These are phyloP conservation scores for Epichloe uncinata DNA, from an alignment of 2,329 filamentous ascomycete genomes.

Conservation along the genomic window DNA sequence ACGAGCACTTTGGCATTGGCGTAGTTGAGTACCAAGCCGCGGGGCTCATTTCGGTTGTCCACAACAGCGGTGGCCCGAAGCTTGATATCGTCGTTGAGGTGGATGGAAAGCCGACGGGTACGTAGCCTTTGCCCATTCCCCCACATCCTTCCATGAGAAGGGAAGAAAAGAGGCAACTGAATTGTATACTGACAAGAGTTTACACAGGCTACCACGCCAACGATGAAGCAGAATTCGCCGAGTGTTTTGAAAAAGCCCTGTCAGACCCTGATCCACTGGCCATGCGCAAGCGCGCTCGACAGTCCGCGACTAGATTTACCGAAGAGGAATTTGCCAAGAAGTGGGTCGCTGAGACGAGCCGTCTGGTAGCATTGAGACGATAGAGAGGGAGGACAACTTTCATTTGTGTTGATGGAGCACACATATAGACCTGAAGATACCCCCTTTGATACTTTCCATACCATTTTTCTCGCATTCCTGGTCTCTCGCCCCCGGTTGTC, in stretches of 20 bases:
- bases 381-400: constrained; percentile 9
- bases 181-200: neutral
- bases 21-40: constrained; percentile 97
- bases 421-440: constrained; percentile 24
- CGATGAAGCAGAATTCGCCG: constrained; percentile 65
- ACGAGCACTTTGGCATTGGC: constrained; percentile 97
- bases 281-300: constrained; percentile 62
- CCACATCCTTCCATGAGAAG: neutral
- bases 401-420: constrained; percentile 2
- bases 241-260: constrained; percentile 66
- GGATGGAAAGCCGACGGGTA: constrained; percentile 66
- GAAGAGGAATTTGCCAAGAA: constrained; percentile 71
- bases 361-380: constrained; percentile 42
- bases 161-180: neutral
- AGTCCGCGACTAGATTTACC: constrained; percentile 72
- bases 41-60: constrained; percentile 82
- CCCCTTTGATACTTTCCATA: constrained; percentile 5
- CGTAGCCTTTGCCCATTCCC: constrained; percentile 10
- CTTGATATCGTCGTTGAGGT: constrained; percentile 79
- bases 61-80: constrained; percentile 86
- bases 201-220: constrained; percentile 67
- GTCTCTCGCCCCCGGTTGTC: neutral
- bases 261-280: constrained; percentile 56
- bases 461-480: neutral
- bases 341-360: constrained; percentile 66